phyloP scores from a whole-genome alignment of 352 stramenopile genomes.

The Aphanomyces stellatus region DNA sequence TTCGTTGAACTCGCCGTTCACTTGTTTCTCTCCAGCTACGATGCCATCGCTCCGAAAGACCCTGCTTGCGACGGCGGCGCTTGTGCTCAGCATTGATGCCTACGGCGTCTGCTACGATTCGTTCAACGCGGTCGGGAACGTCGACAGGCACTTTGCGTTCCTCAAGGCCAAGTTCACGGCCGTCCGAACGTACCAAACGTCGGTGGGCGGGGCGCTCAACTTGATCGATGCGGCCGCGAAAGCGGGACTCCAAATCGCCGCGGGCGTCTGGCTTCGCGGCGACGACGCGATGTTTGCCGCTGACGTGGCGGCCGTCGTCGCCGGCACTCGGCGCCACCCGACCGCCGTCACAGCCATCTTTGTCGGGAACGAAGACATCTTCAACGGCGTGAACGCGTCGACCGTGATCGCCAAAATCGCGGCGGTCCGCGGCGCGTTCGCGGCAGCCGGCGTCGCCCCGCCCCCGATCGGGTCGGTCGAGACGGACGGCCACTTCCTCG shows the following conservation, averaged over 20 bases:
- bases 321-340: conserved; percentile 32
- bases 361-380: conserved; percentile 69
- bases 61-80: background rate
- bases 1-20: too few relatives aligned
- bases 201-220: conserved; percentile 39
- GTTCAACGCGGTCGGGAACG: conserved; percentile 3
- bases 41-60: too few relatives aligned
- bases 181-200: conserved; percentile 62
- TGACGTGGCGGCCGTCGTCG: conserved; percentile 32
- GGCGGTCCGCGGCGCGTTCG: conserved; percentile 26
- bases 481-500: conserved; percentile 36
- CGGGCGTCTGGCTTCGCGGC: conserved; percentile 18
- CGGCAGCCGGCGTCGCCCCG: conserved; percentile 17
- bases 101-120: conserved; percentile 18
- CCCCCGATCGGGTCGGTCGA: conserved; percentile 52
- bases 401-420: conserved; percentile 38
- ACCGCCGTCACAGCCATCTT: conserved; percentile 41
- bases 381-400: conserved; percentile 30
- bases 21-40: too few relatives aligned
- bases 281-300: conserved; percentile 24
- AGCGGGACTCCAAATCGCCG: conserved; percentile 41
- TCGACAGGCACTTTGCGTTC: conserved; percentile 5
- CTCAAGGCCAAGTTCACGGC: conserved; percentile 29
- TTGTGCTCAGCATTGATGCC: too few relatives aligned
- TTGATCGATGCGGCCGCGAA: conserved; percentile 33